Base-by-base conservation (phyloP, 306 rosid species). In the Calophaca sinica region DNA sequence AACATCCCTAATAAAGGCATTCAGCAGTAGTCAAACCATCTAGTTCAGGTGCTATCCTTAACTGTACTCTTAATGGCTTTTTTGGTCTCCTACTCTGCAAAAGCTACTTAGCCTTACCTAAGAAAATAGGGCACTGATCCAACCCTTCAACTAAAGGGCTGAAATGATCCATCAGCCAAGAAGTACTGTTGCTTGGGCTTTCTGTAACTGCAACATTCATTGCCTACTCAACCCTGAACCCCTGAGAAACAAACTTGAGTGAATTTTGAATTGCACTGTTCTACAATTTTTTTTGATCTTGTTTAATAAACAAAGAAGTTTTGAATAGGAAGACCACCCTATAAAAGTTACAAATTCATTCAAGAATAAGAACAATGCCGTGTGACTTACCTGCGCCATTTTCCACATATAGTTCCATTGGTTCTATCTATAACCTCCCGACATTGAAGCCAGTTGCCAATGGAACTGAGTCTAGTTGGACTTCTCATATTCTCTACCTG, bases 401-500 rank as follows among this genome's bases (percentile, higher is more conserved):
- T 94, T 79, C 98, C 98, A 81, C 98, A 94, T 39, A 77, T 78
- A 52, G 70, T 78, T 83, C 86, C 87, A 4, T 81, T 84, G 53
- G 76, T 74, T 82, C 75, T 84, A 13, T 89, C 86, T 33, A 86
- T 70, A 77, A 86, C 82, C 73, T 77, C 89, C 38, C 54, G 91
- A 74, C 98, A 94, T 84, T 91, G 97, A 86, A 94, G 89, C 96
- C 98, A 94, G 79, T 94, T 94, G 71, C 91, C 84, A 60, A 89
- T 82, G 53, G 96, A 74, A 78, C 87, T 46, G 31, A 53, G 32
- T 76, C 73, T 80, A 61, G 66, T 67, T 54, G 86, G 77, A 81
- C 68, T 88, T 69, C 60, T 73, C 72, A 49, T 7, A 62, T 75
- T 79, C 78, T 38, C 80, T 79, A 77, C 94, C 98, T 94, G 80